phyloP scores from a whole-genome alignment of 306 rosid species.

The Albizia julibrissin region DNA sequence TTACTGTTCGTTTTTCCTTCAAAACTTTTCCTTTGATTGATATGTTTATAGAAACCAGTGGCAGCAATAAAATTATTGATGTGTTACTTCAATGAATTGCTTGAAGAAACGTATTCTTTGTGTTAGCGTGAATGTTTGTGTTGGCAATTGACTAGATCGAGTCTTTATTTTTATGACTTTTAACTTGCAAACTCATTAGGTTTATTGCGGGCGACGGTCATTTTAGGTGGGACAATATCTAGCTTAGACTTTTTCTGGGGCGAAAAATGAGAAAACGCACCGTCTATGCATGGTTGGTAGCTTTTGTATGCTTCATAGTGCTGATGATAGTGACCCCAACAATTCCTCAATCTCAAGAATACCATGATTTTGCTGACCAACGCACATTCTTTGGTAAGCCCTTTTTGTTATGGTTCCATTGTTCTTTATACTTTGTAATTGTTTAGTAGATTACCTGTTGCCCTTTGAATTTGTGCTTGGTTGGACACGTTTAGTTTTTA shows the following conservation, averaged over 20 bases:
- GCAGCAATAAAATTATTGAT: not conserved
- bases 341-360: conserved; percentile 78
- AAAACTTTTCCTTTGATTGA: not conserved
- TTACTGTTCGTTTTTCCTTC: not conserved
- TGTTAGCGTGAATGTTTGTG: not conserved
- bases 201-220: not conserved
- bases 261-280: conserved; percentile 50
- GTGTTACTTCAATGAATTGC: not conserved
- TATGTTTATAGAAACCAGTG: not conserved
- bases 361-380: conserved; percentile 84
- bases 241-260: not conserved
- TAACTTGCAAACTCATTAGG: not conserved
- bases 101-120: not conserved
- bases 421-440: not conserved
- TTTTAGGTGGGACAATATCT: not conserved
- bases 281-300: conserved; percentile 49
- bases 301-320: conserved; percentile 53
- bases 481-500: not conserved
- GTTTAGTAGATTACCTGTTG: not conserved
- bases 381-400: conserved; percentile 61
- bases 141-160: not conserved
- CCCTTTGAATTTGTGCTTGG: not conserved
- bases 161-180: not conserved
- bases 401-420: not conserved
- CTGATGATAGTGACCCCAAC: conserved; percentile 70